Conservation (phyloP, 2,329 filamentous ascomycete species). For the Sphaerostilbella broomeana region DNA sequence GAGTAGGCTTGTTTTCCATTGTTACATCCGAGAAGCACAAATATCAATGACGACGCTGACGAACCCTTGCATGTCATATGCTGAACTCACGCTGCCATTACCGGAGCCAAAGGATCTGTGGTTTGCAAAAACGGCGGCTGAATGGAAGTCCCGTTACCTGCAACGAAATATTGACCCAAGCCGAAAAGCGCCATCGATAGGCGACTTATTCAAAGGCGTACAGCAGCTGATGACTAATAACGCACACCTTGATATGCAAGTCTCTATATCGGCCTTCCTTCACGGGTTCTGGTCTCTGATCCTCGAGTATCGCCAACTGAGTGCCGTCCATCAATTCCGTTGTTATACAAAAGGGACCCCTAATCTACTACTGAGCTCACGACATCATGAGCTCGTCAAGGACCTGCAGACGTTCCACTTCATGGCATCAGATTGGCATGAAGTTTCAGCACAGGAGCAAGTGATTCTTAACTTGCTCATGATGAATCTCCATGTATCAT, state of each 20-base stretch:
- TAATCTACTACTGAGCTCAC: constrained; percentile 43
- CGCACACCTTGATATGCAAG: constrained; percentile 47
- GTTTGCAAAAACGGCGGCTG: constrained; percentile 54
- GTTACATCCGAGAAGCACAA: constrained; percentile 59
- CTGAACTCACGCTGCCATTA: constrained; percentile 60
- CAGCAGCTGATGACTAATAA: constrained; percentile 44
- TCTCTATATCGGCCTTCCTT: constrained; percentile 53
- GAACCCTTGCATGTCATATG: constrained; percentile 60
- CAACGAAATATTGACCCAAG: constrained; percentile 30
- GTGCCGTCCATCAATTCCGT: constrained; percentile 41
- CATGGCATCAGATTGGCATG: constrained; percentile 36
- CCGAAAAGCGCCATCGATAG: constrained; percentile 43
- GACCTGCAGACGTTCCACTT: constrained; percentile 44
- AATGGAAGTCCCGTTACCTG: constrained; percentile 59
- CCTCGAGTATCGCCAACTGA: constrained; percentile 58
- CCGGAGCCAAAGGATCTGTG: constrained; percentile 58
- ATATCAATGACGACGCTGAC: constrained; percentile 60
- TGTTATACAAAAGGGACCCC: constrained; percentile 39
- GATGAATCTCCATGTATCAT: constrained; percentile 57
- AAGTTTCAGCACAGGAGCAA: constrained; percentile 40
- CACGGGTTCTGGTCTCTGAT: constrained; percentile 61
- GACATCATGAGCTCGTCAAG: constrained; percentile 57
- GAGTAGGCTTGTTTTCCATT: constrained; percentile 53
- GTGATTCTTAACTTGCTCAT: constrained; percentile 49
- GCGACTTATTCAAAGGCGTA: constrained; percentile 52